Evolutionary conservation across 176 grass and related monocot genomes (phyloP), one percentile per base, ranked within the genome.

Genomic region (Triticum timopheevii): DNA sequence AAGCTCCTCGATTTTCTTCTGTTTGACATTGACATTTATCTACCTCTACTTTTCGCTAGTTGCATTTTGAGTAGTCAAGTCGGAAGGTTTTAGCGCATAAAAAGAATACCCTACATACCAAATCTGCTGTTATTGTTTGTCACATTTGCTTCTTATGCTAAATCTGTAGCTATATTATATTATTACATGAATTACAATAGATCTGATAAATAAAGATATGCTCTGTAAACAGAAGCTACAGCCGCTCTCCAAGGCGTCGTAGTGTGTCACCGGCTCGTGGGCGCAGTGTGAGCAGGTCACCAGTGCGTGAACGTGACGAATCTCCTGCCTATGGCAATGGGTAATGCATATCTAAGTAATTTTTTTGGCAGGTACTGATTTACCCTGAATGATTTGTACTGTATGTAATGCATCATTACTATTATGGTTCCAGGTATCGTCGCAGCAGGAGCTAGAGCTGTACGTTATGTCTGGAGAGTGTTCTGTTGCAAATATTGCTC

Each of bases 211-310:
- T 77, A 47, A 45, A 23, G 2, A 59, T 89, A 24, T 87, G 44
- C n/a, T 79, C 10, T 92, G 20, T 30, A 73, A 83, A 13, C 90
- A 99, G 97, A 87, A 99, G 97, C 52, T 94, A 93, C 73, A 99
- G 97, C 86, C 90, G 90, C 72, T 99, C 97, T 63, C 94, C 97
- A 45, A 93, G 86, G 87, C 93, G 82, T 67, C 90, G 82, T 70
- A 96, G 92, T n/a, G 84, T 91, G n/a, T 96, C 94, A 73, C 94
- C 97, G 44, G 79, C 52, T 62, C 92, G 90, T 82, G 88, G 89
- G 8, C 90, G 93, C 80, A 96, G 90, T 78, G 56, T 84, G 40
- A 98, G 96, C 87, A 93, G 84, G 85, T 99, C 97, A 85, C 97
- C 97, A 30, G 80, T 89, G 13, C 81, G 79, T 78, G 81, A 49